Conservation (phyloP, 106 monocot genomes). For the Allium sativum region DNA sequence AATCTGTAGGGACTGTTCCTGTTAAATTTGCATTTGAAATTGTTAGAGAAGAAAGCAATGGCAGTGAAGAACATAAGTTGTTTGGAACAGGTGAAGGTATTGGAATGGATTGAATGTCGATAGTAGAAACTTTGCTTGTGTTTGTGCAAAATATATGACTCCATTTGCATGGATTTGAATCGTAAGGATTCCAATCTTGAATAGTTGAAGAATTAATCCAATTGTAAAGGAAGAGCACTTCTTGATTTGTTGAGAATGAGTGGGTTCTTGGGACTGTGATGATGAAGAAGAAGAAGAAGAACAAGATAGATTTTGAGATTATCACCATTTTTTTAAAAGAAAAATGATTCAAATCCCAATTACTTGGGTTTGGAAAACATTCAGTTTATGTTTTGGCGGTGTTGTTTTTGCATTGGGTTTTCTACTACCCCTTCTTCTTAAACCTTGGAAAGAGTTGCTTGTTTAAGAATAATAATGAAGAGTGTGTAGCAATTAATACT, state of each 20-base stretch:
- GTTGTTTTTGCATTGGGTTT: neutral
- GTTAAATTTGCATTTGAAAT: constrained; percentile 48
- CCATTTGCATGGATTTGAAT: constrained; percentile 69
- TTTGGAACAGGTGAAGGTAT: constrained; percentile 34
- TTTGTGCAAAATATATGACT: constrained; percentile 30
- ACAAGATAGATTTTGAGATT: neutral
- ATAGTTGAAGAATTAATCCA: neutral
- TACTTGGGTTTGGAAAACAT: constrained; percentile 23
- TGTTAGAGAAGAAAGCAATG: constrained; percentile 39
- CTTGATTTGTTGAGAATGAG: constrained; percentile 8
- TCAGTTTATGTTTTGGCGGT: constrained; percentile 2
- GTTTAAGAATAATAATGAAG: neutral
- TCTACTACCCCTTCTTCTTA: neutral
- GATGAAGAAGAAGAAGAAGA: constrained; percentile 7
- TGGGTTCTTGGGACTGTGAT: neutral
- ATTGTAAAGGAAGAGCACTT: constrained; percentile 8
- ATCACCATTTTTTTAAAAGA: neutral
- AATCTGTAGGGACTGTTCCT: constrained; percentile 40
- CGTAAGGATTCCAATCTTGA: constrained; percentile 39
- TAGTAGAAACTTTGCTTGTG: constrained; percentile 15
- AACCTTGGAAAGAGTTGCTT: neutral
- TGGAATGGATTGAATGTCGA: constrained; percentile 43
- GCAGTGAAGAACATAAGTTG: constrained; percentile 45
- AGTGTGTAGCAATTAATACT: neutral
- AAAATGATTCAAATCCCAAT: neutral